These are phyloP conservation scores for Mycena epipterygia DNA, from an alignment of 768 basidiomycete genomes.

Conservation along the genomic window DNA sequence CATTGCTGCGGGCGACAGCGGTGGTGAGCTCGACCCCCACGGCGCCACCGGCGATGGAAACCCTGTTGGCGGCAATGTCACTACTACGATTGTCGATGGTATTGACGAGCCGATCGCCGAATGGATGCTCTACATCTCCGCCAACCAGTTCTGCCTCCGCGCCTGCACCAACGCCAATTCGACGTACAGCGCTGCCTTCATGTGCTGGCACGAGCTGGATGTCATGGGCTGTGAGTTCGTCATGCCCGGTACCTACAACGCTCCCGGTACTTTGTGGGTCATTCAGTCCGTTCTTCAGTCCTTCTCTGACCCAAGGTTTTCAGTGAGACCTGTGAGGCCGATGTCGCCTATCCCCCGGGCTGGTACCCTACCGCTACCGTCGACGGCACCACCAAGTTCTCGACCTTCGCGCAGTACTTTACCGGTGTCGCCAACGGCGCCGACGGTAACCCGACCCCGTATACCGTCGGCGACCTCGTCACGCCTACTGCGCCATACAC, in stretches of 20 bases:
- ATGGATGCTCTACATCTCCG: slow-evolving; percentile 55
- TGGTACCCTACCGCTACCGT: slow-evolving; percentile 60
- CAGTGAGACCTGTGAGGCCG: slow-evolving; percentile 60
- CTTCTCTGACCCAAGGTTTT: background rate
- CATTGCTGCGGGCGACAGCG: slow-evolving; percentile 53
- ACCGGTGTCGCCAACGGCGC: slow-evolving; percentile 52
- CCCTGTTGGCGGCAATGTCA: slow-evolving; percentile 59
- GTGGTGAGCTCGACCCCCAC: slow-evolving; percentile 63
- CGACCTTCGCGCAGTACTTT: slow-evolving; percentile 59
- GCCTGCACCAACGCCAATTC: slow-evolving; percentile 59
- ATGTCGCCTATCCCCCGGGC: slow-evolving; percentile 62
- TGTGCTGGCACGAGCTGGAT: slow-evolving; percentile 64
- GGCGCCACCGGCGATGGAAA: slow-evolving; percentile 55
- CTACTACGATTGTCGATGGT: slow-evolving; percentile 51
- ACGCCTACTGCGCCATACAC: slow-evolving; percentile 53
- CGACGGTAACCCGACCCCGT: slow-evolving; percentile 38
- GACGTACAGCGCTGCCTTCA: slow-evolving; percentile 56
- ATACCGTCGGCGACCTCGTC: slow-evolving; percentile 56
- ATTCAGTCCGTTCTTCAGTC: background rate
- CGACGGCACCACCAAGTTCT: slow-evolving; percentile 54
- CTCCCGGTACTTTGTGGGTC: slow-evolving; percentile 57
- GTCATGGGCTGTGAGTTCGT: slow-evolving; percentile 61
- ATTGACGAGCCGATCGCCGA: slow-evolving; percentile 50
- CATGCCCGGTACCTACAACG: slow-evolving; percentile 62
- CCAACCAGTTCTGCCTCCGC: slow-evolving; percentile 57